These are phyloP conservation scores for Epichloe sp. DNA, from an alignment of 2,329 filamentous ascomycete species.

Conservation along the genomic window DNA sequence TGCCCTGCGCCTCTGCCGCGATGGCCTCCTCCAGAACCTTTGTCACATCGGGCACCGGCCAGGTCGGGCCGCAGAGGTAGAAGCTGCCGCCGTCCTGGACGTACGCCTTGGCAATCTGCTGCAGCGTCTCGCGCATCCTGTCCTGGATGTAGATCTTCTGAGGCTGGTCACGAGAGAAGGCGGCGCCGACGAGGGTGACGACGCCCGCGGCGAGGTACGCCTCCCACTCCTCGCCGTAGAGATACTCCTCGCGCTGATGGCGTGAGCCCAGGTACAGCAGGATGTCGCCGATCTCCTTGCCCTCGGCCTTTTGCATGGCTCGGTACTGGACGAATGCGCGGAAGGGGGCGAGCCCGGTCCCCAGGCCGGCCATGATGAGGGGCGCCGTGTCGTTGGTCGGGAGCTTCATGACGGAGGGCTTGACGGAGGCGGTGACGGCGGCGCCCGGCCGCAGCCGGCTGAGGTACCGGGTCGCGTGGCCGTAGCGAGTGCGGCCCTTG, in stretches of 20 bases:
- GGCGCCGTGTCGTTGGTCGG: constrained; percentile 75
- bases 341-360: constrained; percentile 96
- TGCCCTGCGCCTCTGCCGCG: constrained; percentile 54
- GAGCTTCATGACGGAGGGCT: constrained; percentile 99
- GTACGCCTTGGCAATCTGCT: constrained; percentile 75
- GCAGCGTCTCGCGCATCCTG: constrained; percentile 79
- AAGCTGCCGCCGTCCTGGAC: constrained; percentile 80
- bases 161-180: constrained; percentile 92
- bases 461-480: constrained; percentile 87
- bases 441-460: constrained; percentile 61
- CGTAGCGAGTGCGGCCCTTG: constrained; percentile 75
- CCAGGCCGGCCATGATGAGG: constrained; percentile 98
- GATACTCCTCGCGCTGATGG: constrained; percentile 95
- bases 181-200: constrained; percentile 82
- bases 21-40: constrained; percentile 90
- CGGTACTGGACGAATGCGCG: constrained; percentile 97
- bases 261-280: constrained; percentile 94
- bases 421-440: constrained; percentile 81
- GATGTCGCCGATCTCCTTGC: constrained; percentile 86
- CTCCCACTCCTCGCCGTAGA: constrained; percentile 99
- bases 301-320: constrained; percentile 89
- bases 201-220: constrained; percentile 92
- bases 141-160: constrained; percentile 99
- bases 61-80: constrained; percentile 95
- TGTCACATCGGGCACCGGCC: constrained; percentile 96